Evolutionary conservation across 768 basidiomycete species (phyloP).

Genomic region (Jaapia argillacea): DNA sequence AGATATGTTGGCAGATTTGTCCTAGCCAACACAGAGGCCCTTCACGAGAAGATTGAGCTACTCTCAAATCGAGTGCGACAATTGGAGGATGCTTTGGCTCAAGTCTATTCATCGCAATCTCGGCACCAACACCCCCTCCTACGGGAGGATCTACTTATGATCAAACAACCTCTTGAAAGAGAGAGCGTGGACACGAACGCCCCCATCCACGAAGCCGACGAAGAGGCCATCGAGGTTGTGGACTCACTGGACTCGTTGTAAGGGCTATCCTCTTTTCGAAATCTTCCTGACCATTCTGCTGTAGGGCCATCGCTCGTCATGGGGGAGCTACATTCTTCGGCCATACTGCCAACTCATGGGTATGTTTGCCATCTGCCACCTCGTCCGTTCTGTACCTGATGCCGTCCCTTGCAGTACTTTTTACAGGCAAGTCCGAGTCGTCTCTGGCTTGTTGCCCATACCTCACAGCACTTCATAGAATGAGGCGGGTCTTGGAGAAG

Average conservation of each 20-base stretch:
- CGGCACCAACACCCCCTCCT: slow-evolving; percentile 47
- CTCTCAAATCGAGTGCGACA: slow-evolving; percentile 53
- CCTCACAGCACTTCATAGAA: slow-evolving; percentile 29
- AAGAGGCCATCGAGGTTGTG: slow-evolving; percentile 44
- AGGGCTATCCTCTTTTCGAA: slow-evolving; percentile 13
- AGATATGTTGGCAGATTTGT: slow-evolving; percentile 38
- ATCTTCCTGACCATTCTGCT: slow-evolving; percentile 3
- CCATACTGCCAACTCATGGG: slow-evolving; percentile 59
- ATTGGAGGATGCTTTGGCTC: slow-evolving; percentile 57
- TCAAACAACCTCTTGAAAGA: slow-evolving; percentile 60
- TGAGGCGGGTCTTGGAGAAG: slow-evolving; percentile 48
- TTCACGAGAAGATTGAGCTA: slow-evolving; percentile 57
- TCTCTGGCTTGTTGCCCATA: slow-evolving; percentile 4
- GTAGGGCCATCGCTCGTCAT: slow-evolving; percentile 49
- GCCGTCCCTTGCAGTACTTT: slow-evolving; percentile 37
- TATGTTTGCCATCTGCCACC: slow-evolving; percentile 16
- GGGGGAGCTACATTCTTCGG: slow-evolving; percentile 61
- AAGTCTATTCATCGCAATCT: slow-evolving; percentile 39
- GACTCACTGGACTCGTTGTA: slow-evolving; percentile 60
- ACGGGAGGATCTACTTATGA: slow-evolving; percentile 47
- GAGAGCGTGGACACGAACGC: slow-evolving; percentile 32
- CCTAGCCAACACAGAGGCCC: slow-evolving; percentile 57
- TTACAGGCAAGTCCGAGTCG: slow-evolving; percentile 37
- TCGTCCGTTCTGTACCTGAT: slow-evolving; percentile 8
- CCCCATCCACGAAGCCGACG: slow-evolving; percentile 18